A percentile compares a stretch with the other conserved stretches of the same genome.
These are phyloP conservation scores for Gentiana macrophylla DNA, from an alignment of 257 asterid genomes.

Conservation along the genomic window DNA sequence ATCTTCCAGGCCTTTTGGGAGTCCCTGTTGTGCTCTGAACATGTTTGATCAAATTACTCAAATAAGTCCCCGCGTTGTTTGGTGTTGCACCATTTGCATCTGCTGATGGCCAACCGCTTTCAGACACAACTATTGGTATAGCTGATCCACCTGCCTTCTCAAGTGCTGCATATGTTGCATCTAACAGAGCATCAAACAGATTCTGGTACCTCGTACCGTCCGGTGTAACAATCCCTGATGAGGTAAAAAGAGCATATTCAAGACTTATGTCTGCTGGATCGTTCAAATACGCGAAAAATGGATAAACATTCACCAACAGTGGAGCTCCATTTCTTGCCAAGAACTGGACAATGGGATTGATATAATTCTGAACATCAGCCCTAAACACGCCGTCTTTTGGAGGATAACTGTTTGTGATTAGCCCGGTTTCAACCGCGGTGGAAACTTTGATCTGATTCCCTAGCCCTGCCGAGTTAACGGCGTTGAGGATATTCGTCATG, in stretches of 20 bases:
- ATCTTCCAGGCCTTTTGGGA: slow-evolving; percentile 19
- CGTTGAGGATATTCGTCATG: slow-evolving; percentile 16
- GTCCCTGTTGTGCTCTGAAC: slow-evolving; percentile 15
- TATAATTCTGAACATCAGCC: slow-evolving; percentile 6
- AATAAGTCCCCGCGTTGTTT: slow-evolving; percentile 21
- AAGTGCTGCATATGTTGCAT: slow-evolving; percentile 23
- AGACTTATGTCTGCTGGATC: slow-evolving; percentile 9
- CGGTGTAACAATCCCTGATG: slow-evolving; percentile 6
- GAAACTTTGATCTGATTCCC: slow-evolving; percentile 26
- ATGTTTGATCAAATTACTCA: slow-evolving; percentile 14
- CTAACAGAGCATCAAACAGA: slow-evolving; percentile 23
- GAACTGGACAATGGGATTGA: slow-evolving; percentile 20
- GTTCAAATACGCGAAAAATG: slow-evolving; percentile 12
- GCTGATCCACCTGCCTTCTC: slow-evolving; percentile 21
- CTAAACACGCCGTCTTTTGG: slow-evolving; percentile 15
- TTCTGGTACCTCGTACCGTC: slow-evolving; percentile 21
- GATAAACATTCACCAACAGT: slow-evolving; percentile 18
- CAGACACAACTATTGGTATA: slow-evolving; percentile 25
- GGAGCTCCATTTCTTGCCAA: slow-evolving; percentile 14
- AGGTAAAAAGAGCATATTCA: slow-evolving; percentile 21
- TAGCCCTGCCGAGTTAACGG: slow-evolving; percentile 13
- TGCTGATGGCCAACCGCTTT: slow-evolving; percentile 34
- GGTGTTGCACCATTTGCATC: slow-evolving; percentile 17
- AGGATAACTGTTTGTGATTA: slow-evolving; percentile 12
- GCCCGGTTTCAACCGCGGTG: slow-evolving; percentile 24